Base-by-base conservation (phyloP, 2,329 filamentous ascomycete species). In the Calonectria honghensis region DNA sequence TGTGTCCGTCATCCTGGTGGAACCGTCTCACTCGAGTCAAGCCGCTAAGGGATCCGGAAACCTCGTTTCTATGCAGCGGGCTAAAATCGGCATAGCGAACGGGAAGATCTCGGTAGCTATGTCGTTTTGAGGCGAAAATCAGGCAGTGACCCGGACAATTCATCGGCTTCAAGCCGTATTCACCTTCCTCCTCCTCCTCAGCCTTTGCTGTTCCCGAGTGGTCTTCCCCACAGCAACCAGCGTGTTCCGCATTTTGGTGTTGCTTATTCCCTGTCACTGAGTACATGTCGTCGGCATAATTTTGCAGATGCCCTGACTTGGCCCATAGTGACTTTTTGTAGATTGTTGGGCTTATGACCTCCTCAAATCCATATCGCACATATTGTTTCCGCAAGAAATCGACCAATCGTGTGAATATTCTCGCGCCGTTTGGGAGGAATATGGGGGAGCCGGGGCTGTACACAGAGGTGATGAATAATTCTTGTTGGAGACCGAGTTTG, bases 271-370 rank as follows among this genome's bases (percentile, higher is more conserved):
- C 91, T 14, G 88, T 92, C 35, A 98, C 95, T 70, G 94, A 93
- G 85, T 96, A 98, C 96, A 98, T 98, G 82, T 98, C 95, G 81
- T 97, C 93, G 73, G 94, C 93, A 86, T 97, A 98, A 83, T 97
- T 97, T 70, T 96, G 93, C 89, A 96, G 92, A 79, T 98, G 95
- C 2, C 95, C 95, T 0, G 95, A 97, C 78, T 93, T 93, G 80
- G 94, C 92, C 96, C 95, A 98, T 37, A 98, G 86, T 7, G 94
- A 93, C 83, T 94, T 95, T 82, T 97, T 98, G 88, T 97, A 98
- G 82, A 98, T 97, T 64, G 93, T 97, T 2, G 96, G 95, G 10
- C 95, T 97, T 79, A 98, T 93, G 77, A 98, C 95, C 84, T 98
- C 95, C 78, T 96, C 90, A 83, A 96, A 97, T 74, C 95, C 95